Evolutionary conservation across 495 filamentous ascomycete genomes (phyloP).

Genomic region (Penicillium flavigenum): DNA sequence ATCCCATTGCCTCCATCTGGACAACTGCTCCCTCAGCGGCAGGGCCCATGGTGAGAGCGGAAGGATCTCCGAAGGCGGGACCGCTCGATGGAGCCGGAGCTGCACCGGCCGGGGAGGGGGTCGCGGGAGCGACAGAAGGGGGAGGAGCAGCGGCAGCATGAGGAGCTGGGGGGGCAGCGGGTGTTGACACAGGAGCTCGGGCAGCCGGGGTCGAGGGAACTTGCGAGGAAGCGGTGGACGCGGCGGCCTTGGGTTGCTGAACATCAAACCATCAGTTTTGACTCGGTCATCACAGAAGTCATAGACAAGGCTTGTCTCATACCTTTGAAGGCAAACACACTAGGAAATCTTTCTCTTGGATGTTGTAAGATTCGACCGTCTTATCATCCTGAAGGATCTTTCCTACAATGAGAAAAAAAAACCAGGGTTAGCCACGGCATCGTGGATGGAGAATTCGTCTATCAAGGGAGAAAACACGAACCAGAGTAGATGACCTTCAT

Average conservation of each 20-base stretch:
- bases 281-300: neutral
- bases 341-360: constrained; percentile 98
- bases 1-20: constrained; percentile 98
- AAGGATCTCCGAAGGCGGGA: constrained; percentile 67
- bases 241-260: constrained; percentile 65
- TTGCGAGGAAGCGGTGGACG: constrained; percentile 54
- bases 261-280: constrained; percentile 16
- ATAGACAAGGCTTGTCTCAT: constrained; percentile 14
- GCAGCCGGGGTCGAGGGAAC: constrained; percentile 59
- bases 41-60: constrained; percentile 77
- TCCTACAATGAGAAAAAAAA: constrained; percentile 51
- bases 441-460: neutral
- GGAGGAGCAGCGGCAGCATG: constrained; percentile 53
- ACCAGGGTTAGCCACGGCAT: neutral
- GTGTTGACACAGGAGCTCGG: constrained; percentile 45
- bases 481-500: constrained; percentile 98
- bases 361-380: constrained; percentile 91
- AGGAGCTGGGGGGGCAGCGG: constrained; percentile 65
- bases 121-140: constrained; percentile 59
- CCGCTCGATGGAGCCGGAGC: constrained; percentile 41
- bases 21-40: constrained; percentile 80
- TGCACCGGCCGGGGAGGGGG: constrained; percentile 61
- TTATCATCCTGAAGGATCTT: constrained; percentile 98
- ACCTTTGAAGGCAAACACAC: constrained; percentile 98
- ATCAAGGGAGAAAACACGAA: constrained; percentile 32